phyloP scores from a whole-genome alignment of 495 filamentous ascomycete genomes.

The Aspergillus ellipticus region DNA sequence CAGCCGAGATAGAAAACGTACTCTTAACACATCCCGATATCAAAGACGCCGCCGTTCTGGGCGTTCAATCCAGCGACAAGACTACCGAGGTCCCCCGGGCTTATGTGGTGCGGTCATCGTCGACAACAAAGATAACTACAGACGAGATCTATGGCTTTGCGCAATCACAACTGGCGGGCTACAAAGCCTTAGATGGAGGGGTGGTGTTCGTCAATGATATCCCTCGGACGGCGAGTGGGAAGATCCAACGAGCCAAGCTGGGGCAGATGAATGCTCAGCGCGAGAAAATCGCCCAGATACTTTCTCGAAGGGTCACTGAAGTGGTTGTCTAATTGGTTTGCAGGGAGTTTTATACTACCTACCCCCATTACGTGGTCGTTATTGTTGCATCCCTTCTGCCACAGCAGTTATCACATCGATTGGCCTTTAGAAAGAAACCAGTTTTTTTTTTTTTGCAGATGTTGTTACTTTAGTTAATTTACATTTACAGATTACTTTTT shows the following conservation, averaged over 20 bases:
- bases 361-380: too few species aligned
- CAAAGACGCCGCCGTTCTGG: slow-evolving; percentile 72
- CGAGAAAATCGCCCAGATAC: slow-evolving; percentile 9
- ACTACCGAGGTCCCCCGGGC: slow-evolving; percentile 65
- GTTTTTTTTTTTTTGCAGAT: too few species aligned
- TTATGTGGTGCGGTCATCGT: slow-evolving; percentile 56
- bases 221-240: slow-evolving; percentile 71
- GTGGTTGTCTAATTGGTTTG: not conserved
- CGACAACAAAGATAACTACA: slow-evolving; percentile 35
- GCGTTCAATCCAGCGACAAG: slow-evolving; percentile 46
- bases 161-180: slow-evolving; percentile 50
- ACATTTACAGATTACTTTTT: too few species aligned
- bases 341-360: too few species aligned
- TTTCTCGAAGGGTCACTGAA: slow-evolving; percentile 1
- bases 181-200: slow-evolving; percentile 66
- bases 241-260: slow-evolving; percentile 56
- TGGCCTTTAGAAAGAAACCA: too few species aligned
- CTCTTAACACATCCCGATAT: slow-evolving; percentile 64
- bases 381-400: too few species aligned
- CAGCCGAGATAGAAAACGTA: slow-evolving; percentile 75
- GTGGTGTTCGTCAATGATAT: slow-evolving; percentile 64
- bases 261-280: slow-evolving; percentile 35
- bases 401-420: too few species aligned
- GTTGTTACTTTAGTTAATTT: too few species aligned
- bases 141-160: slow-evolving; percentile 59